Percentiles rank a stretch among this genome's conserved stretches.
These are phyloP conservation scores for Oxyria digyna DNA, from an alignment of 148 eudicot genomes.

Conservation along the genomic window DNA sequence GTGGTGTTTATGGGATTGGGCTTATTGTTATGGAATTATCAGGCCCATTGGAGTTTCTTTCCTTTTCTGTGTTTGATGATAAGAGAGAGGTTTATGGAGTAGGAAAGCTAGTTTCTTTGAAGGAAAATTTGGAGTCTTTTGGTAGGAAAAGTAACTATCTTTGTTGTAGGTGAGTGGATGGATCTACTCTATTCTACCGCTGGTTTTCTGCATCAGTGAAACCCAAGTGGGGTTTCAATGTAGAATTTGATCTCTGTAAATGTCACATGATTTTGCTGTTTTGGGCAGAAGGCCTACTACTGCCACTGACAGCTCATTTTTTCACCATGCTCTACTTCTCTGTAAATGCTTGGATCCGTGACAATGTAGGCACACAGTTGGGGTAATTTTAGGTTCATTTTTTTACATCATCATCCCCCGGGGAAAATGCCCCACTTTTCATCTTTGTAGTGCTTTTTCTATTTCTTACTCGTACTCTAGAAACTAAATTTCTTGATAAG, in stretches of 20 bases:
- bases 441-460: conserved; percentile 6
- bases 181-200: background rate
- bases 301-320: background rate
- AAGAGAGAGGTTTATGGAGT: background rate
- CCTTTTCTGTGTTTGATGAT: conserved; percentile 4
- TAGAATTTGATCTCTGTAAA: conserved; percentile 5
- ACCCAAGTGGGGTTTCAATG: background rate
- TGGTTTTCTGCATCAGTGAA: background rate
- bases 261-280: background rate
- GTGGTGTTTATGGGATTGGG: background rate
- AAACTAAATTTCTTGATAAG: background rate
- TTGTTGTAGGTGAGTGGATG: background rate
- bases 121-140: background rate
- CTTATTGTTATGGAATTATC: background rate
- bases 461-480: too few species aligned
- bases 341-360: conserved; percentile 8
- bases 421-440: background rate
- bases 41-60: conserved; percentile 5
- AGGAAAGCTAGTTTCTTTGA: background rate
- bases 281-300: background rate
- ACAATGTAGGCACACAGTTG: background rate
- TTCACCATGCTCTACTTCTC: conserved; percentile 2
- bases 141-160: background rate
- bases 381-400: background rate
- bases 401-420: background rate